Conservation (phyloP, 1,139 yeast genomes). For the Candida sp. region DNA sequence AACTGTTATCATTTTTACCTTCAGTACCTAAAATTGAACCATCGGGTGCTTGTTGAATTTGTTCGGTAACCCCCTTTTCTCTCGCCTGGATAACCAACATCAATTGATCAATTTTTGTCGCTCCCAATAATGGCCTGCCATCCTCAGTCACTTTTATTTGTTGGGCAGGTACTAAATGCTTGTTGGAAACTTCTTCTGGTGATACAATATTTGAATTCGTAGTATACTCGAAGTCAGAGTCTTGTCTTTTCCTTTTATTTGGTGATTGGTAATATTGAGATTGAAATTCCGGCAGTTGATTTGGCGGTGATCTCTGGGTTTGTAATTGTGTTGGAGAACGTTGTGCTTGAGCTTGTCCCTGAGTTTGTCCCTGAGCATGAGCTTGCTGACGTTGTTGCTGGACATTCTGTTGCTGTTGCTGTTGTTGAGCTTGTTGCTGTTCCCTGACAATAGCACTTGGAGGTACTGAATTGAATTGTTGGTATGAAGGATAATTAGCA, state of each 20-base stretch:
- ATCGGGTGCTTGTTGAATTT: conserved; percentile 60
- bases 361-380: conserved; percentile 9
- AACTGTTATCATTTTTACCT: conserved; percentile 20
- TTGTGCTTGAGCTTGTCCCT: conserved; percentile 4
- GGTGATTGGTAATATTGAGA: background rate
- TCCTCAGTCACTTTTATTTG: conserved; percentile 48
- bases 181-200: conserved; percentile 5
- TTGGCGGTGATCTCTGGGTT: background rate
- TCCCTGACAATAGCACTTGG: conserved; percentile 8
- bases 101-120: conserved; percentile 84
- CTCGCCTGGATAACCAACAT: conserved; percentile 90
- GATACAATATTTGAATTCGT: conserved; percentile 3
- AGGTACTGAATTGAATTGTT: conserved; percentile 3
- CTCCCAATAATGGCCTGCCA: conserved; percentile 72
- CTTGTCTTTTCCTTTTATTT: background rate
- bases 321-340: conserved; percentile 6
- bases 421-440: conserved; percentile 5
- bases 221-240: background rate
- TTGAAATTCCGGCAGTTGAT: conserved; percentile 1
- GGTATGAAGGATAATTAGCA: conserved; percentile 8
- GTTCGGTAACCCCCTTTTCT: conserved; percentile 64
- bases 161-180: conserved; percentile 36
- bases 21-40: conserved; percentile 45
- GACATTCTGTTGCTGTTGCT: conserved; percentile 14
- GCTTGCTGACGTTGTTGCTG: conserved; percentile 5